A percentile compares a stretch with the other conserved stretches of the same genome.
These are phyloP conservation scores for Draba incana DNA, from an alignment of 345 rosid species.

Conservation along the genomic window DNA sequence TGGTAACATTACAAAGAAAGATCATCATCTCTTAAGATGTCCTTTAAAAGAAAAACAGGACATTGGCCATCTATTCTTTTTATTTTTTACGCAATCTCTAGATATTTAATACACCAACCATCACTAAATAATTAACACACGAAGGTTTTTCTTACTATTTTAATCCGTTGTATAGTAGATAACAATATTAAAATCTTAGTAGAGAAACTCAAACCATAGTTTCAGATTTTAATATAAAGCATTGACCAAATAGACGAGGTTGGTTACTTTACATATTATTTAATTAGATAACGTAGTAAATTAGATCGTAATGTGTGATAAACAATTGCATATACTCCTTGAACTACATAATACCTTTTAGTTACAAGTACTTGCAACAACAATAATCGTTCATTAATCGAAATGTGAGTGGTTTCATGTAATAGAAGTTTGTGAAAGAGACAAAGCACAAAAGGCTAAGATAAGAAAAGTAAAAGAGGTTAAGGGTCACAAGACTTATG, in stretches of 20 bases:
- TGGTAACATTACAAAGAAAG: not conserved
- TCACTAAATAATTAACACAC: not conserved
- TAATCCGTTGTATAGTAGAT: too few relatives aligned
- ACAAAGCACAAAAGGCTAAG: conserved; percentile 37
- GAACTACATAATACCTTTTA: conserved; percentile 28
- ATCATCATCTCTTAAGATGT: not conserved
- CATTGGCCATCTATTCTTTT: not conserved
- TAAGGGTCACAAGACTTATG: conserved; percentile 33
- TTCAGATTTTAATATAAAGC: too few relatives aligned
- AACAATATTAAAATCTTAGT: too few relatives aligned
- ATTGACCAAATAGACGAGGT: too few relatives aligned
- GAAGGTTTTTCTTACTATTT: too few relatives aligned
- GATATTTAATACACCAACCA: conserved; percentile 6
- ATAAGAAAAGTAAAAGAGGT: conserved; percentile 23
- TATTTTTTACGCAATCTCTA: not conserved
- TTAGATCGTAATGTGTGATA: conserved; percentile 4
- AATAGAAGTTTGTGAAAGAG: conserved; percentile 29
- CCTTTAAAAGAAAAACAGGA: not conserved
- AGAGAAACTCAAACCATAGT: too few relatives aligned
- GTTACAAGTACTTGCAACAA: conserved; percentile 4
- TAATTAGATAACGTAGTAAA: not conserved
- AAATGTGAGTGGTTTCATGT: conserved; percentile 26
- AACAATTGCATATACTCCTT: not conserved
- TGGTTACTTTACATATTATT: too few relatives aligned
- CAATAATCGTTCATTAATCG: conserved; percentile 14